Conservation (phyloP, 805 yeast genomes). For the Wilhelminamyces savonicus region DNA sequence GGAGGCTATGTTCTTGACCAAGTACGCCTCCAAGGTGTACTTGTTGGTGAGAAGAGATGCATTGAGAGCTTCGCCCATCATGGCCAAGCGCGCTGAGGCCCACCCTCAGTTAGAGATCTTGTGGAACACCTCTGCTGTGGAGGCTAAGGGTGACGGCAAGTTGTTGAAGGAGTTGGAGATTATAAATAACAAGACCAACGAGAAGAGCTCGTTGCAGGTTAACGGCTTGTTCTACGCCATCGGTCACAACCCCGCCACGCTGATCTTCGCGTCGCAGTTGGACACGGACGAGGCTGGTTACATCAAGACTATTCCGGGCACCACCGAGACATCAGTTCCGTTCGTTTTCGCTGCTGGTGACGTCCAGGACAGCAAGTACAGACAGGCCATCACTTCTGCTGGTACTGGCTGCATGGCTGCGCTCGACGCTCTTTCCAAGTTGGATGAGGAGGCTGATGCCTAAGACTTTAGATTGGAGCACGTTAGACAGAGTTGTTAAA, state of each 20-base stretch:
- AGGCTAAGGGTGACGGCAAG: constrained; percentile 93
- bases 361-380: constrained; percentile 92
- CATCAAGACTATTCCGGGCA: constrained; percentile 83
- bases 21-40: constrained; percentile 94
- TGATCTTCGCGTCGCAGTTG: constrained; percentile 68
- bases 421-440: constrained; percentile 54
- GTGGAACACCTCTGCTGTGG: constrained; percentile 77
- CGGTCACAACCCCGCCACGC: constrained; percentile 95
- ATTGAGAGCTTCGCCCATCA: constrained; percentile 91
- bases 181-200: constrained; percentile 67
- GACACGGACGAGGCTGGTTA: constrained; percentile 87
- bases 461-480: too few relatives aligned
- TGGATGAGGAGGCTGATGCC: constrained; percentile 16
- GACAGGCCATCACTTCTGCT: constrained; percentile 99
- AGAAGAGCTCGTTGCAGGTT: constrained; percentile 62
- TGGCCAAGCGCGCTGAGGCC: constrained; percentile 86
- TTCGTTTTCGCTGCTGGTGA: constrained; percentile 99
- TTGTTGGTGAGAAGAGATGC: constrained; percentile 90
- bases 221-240: constrained; percentile 96
- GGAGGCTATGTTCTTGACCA: constrained; percentile 94
- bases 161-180: constrained; percentile 59
- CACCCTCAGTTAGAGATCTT: constrained; percentile 88
- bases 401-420: constrained; percentile 99
- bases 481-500: too few relatives aligned
- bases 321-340: constrained; percentile 74